Percentiles rank a stretch among this genome's conserved stretches.
Evolutionary conservation across 148 eudicot genomes (phyloP).

Genomic region (Nyssa sinensis): DNA sequence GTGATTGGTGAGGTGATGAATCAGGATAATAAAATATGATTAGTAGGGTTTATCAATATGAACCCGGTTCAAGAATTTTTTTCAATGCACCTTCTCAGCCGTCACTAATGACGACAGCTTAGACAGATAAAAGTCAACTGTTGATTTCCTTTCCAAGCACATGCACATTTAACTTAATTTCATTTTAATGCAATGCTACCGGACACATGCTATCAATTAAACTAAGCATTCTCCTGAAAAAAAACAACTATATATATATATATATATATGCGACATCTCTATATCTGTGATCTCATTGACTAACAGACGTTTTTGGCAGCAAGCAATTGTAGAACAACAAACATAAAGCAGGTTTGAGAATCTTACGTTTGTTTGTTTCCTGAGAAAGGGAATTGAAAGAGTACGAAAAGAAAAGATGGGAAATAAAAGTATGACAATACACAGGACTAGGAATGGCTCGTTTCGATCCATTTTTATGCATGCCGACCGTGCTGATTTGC

Average conservation of each 20-base stretch:
- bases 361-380: neutral
- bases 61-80: no score
- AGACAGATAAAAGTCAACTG: neutral
- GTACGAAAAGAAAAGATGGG: neutral
- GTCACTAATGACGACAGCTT: neutral
- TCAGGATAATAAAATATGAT: neutral
- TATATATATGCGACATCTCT: neutral
- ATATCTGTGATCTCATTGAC: neutral
- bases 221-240: neutral
- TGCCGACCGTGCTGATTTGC: conserved; percentile 56
- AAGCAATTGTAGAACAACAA: neutral
- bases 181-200: neutral
- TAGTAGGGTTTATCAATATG: neutral
- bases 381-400: neutral
- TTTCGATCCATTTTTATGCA: conserved; percentile 70
- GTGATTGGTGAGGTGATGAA: no score
- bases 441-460: conserved; percentile 33
- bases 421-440: conserved; percentile 9
- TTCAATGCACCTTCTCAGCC: no score
- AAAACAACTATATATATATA: no score
- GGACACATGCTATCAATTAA: neutral
- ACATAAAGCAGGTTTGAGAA: no score
- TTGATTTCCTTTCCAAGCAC: neutral
- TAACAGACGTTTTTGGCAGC: neutral
- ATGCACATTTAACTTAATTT: neutral